These are phyloP conservation scores for Nicotiana attenuata DNA, from an alignment of 257 asterid genomes.

Conservation along the genomic window DNA sequence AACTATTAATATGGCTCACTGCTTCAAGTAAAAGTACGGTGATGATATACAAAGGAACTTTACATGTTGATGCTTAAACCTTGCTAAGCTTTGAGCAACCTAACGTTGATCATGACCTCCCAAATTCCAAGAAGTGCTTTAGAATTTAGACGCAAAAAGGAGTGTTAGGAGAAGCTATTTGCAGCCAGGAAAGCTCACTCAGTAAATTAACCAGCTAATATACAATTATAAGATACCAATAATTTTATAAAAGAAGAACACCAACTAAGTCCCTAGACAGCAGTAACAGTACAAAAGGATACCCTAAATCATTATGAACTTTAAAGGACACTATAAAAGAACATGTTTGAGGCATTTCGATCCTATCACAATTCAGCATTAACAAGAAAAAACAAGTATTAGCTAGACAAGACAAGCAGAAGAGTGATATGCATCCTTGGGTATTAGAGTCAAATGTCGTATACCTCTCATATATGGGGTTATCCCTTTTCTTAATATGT, in stretches of 20 bases:
- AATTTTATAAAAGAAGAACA: conserved; percentile 2
- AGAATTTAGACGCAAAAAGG: not conserved
- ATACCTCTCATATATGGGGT: not conserved
- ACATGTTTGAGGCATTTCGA: not conserved
- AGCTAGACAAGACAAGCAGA: not conserved
- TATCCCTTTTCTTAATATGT: not conserved
- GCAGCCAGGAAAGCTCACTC: not conserved
- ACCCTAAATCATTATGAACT: conserved; percentile 7
- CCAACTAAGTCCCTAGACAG: not conserved
- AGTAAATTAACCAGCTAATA: not conserved
- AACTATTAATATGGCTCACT: too few species aligned
- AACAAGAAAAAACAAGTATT: conserved; percentile 1
- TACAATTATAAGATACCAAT: not conserved
- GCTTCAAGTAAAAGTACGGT: too few species aligned
- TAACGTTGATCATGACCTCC: too few species aligned
- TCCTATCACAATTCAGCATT: not conserved
- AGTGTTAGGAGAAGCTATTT: not conserved
- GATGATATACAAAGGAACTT: too few species aligned
- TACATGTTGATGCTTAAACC: too few species aligned
- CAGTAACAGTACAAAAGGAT: not conserved
- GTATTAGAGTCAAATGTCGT: not conserved
- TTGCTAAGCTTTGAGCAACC: too few species aligned
- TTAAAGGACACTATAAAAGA: not conserved
- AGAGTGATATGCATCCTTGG: not conserved
- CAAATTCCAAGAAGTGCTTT: not conserved